Conservation (phyloP, 2,329 filamentous ascomycete genomes). For the Samsoniella hepiali region DNA sequence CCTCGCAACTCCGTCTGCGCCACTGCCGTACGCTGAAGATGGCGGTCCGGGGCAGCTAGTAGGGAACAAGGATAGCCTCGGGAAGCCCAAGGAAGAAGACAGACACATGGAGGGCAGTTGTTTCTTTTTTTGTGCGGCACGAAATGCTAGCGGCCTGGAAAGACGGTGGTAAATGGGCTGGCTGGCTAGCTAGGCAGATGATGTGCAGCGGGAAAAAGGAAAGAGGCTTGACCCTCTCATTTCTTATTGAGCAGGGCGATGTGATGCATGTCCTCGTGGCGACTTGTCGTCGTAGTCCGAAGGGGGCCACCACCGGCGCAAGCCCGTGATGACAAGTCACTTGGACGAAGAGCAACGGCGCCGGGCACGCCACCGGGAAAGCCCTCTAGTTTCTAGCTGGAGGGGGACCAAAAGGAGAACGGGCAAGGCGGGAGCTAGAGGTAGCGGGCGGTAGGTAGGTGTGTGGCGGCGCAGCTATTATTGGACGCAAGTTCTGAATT, state of each 20-base stretch:
- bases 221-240: neutral
- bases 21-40: constrained; percentile 12
- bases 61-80: neutral
- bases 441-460: neutral
- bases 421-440: too few relatives aligned
- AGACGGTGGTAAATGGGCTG: neutral
- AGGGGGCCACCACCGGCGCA: neutral
- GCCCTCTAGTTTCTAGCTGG: too few relatives aligned
- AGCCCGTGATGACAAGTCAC: constrained; percentile 8
- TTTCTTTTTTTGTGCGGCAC: neutral
- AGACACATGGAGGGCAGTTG: neutral
- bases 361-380: neutral
- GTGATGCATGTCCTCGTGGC: constrained; percentile 1
- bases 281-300: neutral
- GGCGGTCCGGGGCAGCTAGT: neutral
- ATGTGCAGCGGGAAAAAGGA: constrained; percentile 2
- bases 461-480: constrained; percentile 8
- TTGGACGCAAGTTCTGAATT: neutral
- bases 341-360: neutral
- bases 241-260: neutral
- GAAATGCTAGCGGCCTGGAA: neutral
- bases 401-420: too few relatives aligned
- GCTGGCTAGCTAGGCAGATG: neutral
- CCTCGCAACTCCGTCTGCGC: neutral
- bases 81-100: neutral